Base-by-base conservation (phyloP, 352 stramenopile species). In the Phytophthora sp. region DNA sequence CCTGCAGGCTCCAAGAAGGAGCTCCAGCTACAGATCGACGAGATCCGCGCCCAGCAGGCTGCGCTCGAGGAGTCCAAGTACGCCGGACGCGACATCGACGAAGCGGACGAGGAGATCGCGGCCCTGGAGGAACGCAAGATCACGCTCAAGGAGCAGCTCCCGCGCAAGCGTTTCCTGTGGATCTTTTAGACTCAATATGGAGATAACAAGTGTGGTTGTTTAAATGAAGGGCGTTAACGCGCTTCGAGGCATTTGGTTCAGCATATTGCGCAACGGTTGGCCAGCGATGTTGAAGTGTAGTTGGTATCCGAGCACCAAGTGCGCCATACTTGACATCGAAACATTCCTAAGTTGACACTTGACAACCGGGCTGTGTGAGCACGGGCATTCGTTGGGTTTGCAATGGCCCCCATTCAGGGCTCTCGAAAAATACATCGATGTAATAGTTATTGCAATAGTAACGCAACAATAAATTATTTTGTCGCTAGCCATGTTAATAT, bases 51-150 rank as follows among this genome's bases (percentile, higher is more conserved):
- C 23, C 67, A 91, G 63, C 82, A 93, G 66, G 58, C 67, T n/a
- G 76, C 71, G 26, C 66, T 91, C 7, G 85, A 93, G 52, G 76
- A 78, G 53, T 78, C 82, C 66, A 93, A 93, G 72, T 91, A 81
- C 60, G 71, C 84, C 12, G 83, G 80, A 35, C 81, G 87, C 18
- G 87, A 95, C 55, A 88, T 95, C 45, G 87, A 95, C 58, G 87
- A 91, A 30, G 82, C 63, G 16, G 82, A 95, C 54, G 87, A 90
- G 33, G 83, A 93, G 71, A 91, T 95, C 44, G 71, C 58, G 8
- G 65, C 50, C 31, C 65, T 93, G n/a, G 84, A 95, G 60, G 66
- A 69, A 38, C 84, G 73, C 16, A 95, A 95, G 65, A 62, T 54
- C n/a, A 79, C 79, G 41, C 64, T 95, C 24, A 88, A 90, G 77